phyloP scores from a whole-genome alignment of 345 rosid genomes.

The Boechera retrofracta region DNA sequence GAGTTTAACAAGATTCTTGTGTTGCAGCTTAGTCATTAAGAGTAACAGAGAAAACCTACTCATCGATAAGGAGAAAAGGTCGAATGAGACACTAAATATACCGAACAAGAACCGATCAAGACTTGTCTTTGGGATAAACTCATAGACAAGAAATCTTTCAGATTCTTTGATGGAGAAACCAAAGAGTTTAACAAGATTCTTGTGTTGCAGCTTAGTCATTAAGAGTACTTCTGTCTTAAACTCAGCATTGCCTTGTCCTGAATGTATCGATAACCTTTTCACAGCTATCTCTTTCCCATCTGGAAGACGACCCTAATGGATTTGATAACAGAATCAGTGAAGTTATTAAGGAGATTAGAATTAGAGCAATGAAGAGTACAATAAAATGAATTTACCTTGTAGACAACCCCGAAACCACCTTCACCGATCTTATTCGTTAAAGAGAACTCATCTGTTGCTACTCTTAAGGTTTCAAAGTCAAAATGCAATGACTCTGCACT shows the following conservation, averaged over 20 bases:
- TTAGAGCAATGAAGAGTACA: background rate
- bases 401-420: conserved; percentile 53
- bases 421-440: conserved; percentile 41
- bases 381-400: conserved; percentile 36
- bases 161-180: conserved; percentile 39
- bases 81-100: conserved; percentile 13
- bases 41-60: background rate
- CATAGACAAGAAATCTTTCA: conserved; percentile 44
- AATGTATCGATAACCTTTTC: conserved; percentile 50
- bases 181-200: conserved; percentile 49
- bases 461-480: conserved; percentile 37
- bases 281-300: conserved; percentile 52
- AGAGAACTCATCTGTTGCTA: conserved; percentile 42
- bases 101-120: conserved; percentile 49
- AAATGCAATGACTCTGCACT: conserved; percentile 40
- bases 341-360: background rate
- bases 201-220: conserved; percentile 57
- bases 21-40: conserved; percentile 49
- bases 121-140: conserved; percentile 41
- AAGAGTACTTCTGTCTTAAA: conserved; percentile 55
- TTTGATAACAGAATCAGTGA: background rate
- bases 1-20: conserved; percentile 52
- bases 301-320: conserved; percentile 46
- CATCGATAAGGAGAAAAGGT: background rate
- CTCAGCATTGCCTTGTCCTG: conserved; percentile 51